phyloP scores from a whole-genome alignment of 2,329 filamentous ascomycete species.

The Diaporthe citriasiana region DNA sequence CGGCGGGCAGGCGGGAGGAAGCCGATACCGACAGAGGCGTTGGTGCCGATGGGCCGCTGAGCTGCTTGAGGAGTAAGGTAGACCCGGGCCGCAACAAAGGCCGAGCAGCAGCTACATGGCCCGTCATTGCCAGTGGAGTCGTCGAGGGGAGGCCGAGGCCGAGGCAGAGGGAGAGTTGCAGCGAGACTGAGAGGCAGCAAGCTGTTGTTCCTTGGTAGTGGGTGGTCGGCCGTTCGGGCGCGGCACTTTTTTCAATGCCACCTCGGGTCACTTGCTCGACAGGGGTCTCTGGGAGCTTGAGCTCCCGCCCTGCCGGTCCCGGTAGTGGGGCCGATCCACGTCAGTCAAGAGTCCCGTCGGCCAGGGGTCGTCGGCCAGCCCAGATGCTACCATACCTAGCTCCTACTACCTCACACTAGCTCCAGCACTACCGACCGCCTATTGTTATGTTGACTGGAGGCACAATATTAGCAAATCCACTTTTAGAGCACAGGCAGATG shows the following conservation, averaged over 20 bases:
- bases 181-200: neutral
- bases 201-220: neutral
- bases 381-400: neutral
- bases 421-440: no score
- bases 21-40: neutral
- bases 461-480: constrained; percentile 44
- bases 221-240: constrained; percentile 1
- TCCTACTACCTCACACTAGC: no score
- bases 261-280: constrained; percentile 10
- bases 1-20: neutral
- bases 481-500: neutral
- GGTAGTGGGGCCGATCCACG: constrained; percentile 29
- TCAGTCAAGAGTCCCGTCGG: neutral
- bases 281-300: constrained; percentile 14
- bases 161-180: constrained; percentile 2
- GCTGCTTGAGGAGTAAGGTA: constrained; percentile 41
- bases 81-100: constrained; percentile 41
- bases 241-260: constrained; percentile 37
- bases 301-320: constrained; percentile 9
- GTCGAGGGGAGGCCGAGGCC: constrained; percentile 23
- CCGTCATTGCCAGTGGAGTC: constrained; percentile 40
- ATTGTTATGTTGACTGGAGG: constrained; percentile 50
- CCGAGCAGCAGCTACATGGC: constrained; percentile 43
- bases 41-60: constrained; percentile 41
- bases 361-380: neutral